A percentile compares a stretch with the other conserved stretches of the same genome.
Evolutionary conservation across 2,329 filamentous ascomycete genomes (phyloP).

Genomic region (Fusarium sp.): DNA sequence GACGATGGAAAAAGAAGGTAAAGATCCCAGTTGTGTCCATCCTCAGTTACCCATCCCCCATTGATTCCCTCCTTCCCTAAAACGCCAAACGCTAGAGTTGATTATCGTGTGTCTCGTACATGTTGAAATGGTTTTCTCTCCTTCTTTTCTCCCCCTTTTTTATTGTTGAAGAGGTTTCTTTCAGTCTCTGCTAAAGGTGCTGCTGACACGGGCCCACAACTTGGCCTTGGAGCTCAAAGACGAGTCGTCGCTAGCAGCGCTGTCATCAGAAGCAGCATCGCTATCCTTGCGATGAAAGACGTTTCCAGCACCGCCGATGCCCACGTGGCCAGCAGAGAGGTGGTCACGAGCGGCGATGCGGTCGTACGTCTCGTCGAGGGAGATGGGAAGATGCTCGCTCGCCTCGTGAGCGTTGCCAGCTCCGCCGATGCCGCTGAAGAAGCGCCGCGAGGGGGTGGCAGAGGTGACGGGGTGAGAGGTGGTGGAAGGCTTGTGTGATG

Average conservation of each 20-base stretch:
- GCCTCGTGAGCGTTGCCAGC: slow-evolving; percentile 70
- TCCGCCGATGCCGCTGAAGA: slow-evolving; percentile 75
- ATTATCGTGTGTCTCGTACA: slow-evolving; percentile 14
- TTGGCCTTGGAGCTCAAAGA: slow-evolving; percentile 48
- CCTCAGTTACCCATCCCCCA: slow-evolving; percentile 36
- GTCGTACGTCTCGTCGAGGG: slow-evolving; percentile 60
- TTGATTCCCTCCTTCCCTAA: slow-evolving; percentile 9
- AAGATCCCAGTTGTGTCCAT: neutral
- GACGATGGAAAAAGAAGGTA: slow-evolving; percentile 17
- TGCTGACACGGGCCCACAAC: slow-evolving; percentile 50
- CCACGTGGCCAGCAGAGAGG: slow-evolving; percentile 68
- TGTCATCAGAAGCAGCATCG: slow-evolving; percentile 50
- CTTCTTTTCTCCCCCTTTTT: neutral
- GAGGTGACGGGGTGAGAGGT: slow-evolving; percentile 61
- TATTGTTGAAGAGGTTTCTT: neutral
- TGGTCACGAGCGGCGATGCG: slow-evolving; percentile 57
- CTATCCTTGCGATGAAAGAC: slow-evolving; percentile 67
- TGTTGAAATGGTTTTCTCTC: neutral
- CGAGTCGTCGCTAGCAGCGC: slow-evolving; percentile 42
- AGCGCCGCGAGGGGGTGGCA: slow-evolving; percentile 58
- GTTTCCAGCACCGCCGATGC: slow-evolving; percentile 74
- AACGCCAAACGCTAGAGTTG: slow-evolving; percentile 43
- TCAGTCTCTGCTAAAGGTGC: slow-evolving; percentile 48
- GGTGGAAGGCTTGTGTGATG: slow-evolving; percentile 46
- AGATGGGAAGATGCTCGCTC: slow-evolving; percentile 59